Percentiles rank a stretch among this genome's conserved stretches.
These are phyloP conservation scores for Friedmanniomyces simplex DNA, from an alignment of 495 filamentous ascomycete genomes.

Conservation along the genomic window DNA sequence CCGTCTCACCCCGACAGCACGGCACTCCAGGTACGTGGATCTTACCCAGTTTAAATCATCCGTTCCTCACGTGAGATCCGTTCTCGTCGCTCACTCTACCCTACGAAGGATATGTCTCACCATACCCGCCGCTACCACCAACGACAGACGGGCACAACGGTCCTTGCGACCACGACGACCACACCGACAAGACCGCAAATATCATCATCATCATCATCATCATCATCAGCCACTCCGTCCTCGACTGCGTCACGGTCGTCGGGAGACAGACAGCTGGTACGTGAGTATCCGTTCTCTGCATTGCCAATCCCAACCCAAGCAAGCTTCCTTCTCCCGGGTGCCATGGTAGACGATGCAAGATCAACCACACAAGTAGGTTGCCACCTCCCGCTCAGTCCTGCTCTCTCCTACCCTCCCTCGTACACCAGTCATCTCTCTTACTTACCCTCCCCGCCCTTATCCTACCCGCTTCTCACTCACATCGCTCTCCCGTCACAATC, in stretches of 20 bases:
- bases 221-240: not conserved
- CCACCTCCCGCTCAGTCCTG: not conserved
- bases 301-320: not conserved
- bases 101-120: conserved; percentile 4
- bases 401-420: not conserved
- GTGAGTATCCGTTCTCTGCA: not conserved
- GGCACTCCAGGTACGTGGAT: not conserved
- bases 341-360: conserved; percentile 2
- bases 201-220: not conserved
- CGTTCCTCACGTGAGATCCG: not conserved
- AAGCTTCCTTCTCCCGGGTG: not conserved
- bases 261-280: not conserved
- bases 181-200: not conserved
- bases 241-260: not conserved
- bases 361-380: conserved; percentile 6
- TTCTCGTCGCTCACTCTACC: not conserved
- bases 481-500: not conserved
- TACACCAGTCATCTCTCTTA: not conserved
- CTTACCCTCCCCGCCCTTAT: too few relatives aligned
- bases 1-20: not conserved
- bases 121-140: conserved; percentile 3
- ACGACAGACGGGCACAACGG: not conserved
- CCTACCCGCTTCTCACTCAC: not conserved
- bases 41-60: not conserved
- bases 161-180: not conserved